phyloP scores from a whole-genome alignment of 805 yeast genomes.

The Starmerella scarabaei region DNA sequence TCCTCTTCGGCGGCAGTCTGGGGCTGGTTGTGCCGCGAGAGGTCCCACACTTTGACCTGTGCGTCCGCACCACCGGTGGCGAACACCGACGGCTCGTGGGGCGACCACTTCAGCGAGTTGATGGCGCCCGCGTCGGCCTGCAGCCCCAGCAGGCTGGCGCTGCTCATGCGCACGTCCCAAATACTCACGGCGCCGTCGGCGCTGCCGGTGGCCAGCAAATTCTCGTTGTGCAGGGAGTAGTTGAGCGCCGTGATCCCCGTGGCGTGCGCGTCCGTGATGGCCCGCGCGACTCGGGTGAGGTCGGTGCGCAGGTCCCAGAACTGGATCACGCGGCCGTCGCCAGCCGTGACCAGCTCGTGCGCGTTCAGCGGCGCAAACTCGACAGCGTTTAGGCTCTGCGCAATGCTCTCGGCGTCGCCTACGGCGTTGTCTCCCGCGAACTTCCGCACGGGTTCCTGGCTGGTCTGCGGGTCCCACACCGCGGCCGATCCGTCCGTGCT shows the following conservation, averaged over 20 bases:
- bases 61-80: conserved; percentile 55
- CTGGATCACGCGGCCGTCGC: conserved; percentile 58
- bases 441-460: conserved; percentile 34
- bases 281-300: conserved; percentile 4
- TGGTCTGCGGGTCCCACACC: conserved; percentile 44
- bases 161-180: conserved; percentile 60
- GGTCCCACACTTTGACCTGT: conserved; percentile 64
- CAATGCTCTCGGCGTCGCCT: conserved; percentile 36
- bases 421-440: conserved; percentile 47
- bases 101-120: conserved; percentile 43
- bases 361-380: conserved; percentile 46
- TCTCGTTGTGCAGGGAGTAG: conserved; percentile 43
- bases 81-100: conserved; percentile 38
- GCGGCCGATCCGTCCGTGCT: conserved; percentile 57
- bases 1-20: conserved; percentile 43
- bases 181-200: conserved; percentile 59
- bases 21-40: conserved; percentile 39
- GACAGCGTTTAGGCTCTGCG: conserved; percentile 49
- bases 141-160: conserved; percentile 46
- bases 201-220: conserved; percentile 62
- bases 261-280: conserved; percentile 36
- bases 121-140: conserved; percentile 53
- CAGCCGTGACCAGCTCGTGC: conserved; percentile 58
- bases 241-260: conserved; percentile 58
- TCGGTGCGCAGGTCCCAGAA: conserved; percentile 39